These are phyloP conservation scores for Aspergillus asperescens DNA, from an alignment of 495 filamentous ascomycete species.

Conservation along the genomic window DNA sequence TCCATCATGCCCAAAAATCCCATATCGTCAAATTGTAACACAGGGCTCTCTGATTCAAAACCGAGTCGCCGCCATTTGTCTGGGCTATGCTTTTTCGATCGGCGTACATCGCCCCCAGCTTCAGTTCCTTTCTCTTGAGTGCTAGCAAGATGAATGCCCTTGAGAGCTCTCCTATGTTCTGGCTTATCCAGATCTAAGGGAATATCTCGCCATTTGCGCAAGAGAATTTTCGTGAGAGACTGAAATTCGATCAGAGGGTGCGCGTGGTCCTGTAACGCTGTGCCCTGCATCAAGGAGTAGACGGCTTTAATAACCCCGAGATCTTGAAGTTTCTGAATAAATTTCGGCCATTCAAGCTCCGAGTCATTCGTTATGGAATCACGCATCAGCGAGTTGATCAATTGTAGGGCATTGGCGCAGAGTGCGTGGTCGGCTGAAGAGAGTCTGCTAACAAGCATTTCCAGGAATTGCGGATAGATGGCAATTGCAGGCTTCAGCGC, in stretches of 20 bases:
- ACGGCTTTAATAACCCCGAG: conserved; percentile 89
- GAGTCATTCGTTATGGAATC: conserved; percentile 78
- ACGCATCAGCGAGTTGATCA: conserved; percentile 92
- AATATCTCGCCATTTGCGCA: conserved; percentile 87
- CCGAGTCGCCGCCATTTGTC: conserved; percentile 93
- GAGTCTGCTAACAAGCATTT: conserved; percentile 82
- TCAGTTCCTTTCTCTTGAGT: conserved; percentile 48
- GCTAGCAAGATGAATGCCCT: conserved; percentile 77
- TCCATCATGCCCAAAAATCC: conserved; percentile 98
- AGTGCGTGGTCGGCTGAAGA: conserved; percentile 93
- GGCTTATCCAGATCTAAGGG: conserved; percentile 76
- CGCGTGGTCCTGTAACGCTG: conserved; percentile 86
- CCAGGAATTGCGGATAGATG: conserved; percentile 86
- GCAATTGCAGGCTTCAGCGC: conserved; percentile 90
- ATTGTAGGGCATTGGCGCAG: conserved; percentile 89
- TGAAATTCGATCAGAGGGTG: conserved; percentile 93
- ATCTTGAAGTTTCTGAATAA: conserved; percentile 90
- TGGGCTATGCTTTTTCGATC: conserved; percentile 64
- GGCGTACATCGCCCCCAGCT: conserved; percentile 46
- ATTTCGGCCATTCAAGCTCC: conserved; percentile 82
- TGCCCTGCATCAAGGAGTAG: conserved; percentile 87
- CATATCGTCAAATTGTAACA: conserved; percentile 73
- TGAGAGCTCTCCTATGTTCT: conserved; percentile 83
- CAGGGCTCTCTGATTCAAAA: conserved; percentile 86
- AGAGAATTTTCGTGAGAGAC: conserved; percentile 79